Evolutionary conservation across 257 asterid genomes (phyloP), one percentile per base, ranked within the genome.

Genomic region (Salvia splendens): DNA sequence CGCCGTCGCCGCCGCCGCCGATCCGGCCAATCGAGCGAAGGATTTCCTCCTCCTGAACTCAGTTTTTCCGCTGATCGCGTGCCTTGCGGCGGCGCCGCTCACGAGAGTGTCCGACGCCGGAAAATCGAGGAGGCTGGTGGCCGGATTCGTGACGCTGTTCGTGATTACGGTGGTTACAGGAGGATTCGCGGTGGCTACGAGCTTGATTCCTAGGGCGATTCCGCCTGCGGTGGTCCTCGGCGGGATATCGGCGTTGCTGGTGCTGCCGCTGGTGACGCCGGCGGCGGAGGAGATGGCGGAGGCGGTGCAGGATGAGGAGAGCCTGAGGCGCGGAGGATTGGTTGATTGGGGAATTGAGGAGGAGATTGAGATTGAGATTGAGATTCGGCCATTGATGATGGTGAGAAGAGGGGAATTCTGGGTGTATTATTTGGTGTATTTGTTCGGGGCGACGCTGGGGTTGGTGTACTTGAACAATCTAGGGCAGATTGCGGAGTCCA

Each of bases 401-500:
- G 4, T 89, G 36, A 76, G 65, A 38, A 84, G 81, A 54, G 51
- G 69, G 5, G 93, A 87, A 42, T 89, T 89, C 45, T 89, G 95
- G 95, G 9, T 89, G 35, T 89, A 89, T 68, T 89, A 71, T 35
- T 75, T 82, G 12, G 91, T 76, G 1, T 89, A 89, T 55, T 62
- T 89, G 12, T 87, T 85, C 30, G 96, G 96, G 1, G 87, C 85
- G 20, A 89, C 96, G 0, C 68, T 89, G 11, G 96, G 96, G 8
- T 62, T 89, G 72, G 96, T 87, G 1, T 89, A 79, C 20, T 32
- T 89, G 79, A 89, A 89, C 57, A 89, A 89, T 41, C 67, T 89
- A 46, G 97, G 95, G 7, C 95, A 86, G 51, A 86, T 90, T 24
- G 90, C 82, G 1, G 97, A 90, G 42, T 86, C 92, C 1, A 82